A percentile compares a stretch with the other conserved stretches of the same genome.
Evolutionary conservation across 495 filamentous ascomycete genomes (phyloP).

Genomic region (Cercophora samala): DNA sequence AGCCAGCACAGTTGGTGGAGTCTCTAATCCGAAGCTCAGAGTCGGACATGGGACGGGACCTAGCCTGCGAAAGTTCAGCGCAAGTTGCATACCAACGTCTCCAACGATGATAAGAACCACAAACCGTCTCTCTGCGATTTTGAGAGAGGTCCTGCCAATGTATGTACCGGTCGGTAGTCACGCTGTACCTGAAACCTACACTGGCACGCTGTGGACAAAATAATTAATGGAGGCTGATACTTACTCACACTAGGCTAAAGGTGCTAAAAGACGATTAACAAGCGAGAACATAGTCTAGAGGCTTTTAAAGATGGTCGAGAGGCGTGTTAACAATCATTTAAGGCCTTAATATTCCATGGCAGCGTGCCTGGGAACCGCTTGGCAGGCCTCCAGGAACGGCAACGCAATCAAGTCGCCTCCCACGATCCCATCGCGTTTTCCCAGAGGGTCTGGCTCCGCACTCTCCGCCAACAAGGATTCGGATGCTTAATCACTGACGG

Average conservation of each 20-base stretch:
- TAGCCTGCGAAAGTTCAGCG: too few species aligned
- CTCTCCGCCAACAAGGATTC: neutral
- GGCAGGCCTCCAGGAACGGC: neutral
- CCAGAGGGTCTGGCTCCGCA: neutral
- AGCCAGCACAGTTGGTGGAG: neutral
- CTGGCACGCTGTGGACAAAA: too few species aligned
- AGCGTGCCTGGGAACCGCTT: neutral
- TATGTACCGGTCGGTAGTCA: too few species aligned
- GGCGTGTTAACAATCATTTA: too few species aligned
- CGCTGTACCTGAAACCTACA: neutral
- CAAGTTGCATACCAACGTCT: neutral
- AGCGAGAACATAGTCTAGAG: too few species aligned
- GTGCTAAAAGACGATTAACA: too few species aligned
- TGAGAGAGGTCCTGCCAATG: neutral
- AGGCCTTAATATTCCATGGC: too few species aligned
- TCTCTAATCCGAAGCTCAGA: neutral
- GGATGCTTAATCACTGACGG: neutral
- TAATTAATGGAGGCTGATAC: too few species aligned
- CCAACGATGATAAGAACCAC: neutral
- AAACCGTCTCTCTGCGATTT: neutral
- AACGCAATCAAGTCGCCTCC: neutral
- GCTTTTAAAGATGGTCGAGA: too few species aligned
- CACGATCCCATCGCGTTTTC: neutral
- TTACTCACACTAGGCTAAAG: too few species aligned
- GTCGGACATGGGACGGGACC: neutral